Percentiles rank a stretch among this genome's conserved stretches.
Conservation (phyloP, 441 rosid genomes). For the Pelargonium myrrhifolium region DNA sequence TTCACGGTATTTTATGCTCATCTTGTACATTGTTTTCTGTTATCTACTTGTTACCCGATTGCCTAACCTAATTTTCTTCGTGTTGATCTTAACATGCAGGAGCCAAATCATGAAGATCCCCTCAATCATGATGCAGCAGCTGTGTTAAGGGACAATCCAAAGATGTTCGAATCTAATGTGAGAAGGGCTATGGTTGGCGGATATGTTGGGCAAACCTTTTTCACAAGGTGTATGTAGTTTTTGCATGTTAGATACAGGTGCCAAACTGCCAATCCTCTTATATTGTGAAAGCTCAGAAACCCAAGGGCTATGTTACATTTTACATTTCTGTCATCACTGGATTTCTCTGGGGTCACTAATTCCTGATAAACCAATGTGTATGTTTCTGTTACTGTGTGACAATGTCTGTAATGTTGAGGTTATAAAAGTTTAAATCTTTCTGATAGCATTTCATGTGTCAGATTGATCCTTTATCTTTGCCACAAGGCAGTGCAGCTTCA, state of each 20-base stretch:
- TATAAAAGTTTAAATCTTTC: no score
- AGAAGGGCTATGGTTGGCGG: slow-evolving; percentile 86
- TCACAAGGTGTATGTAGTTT: slow-evolving; percentile 61
- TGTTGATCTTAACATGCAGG: slow-evolving; percentile 30
- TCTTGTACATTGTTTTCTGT: background rate
- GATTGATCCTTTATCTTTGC: no score
- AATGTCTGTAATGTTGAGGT: no score
- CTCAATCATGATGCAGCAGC: slow-evolving; percentile 89
- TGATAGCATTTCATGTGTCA: no score
- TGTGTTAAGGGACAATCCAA: slow-evolving; percentile 73
- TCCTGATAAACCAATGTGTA: no score
- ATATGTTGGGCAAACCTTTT: slow-evolving; percentile 63
- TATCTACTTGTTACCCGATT: slow-evolving; percentile 6
- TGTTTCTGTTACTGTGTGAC: no score
- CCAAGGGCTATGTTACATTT: no score
- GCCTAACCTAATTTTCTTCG: background rate
- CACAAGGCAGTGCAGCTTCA: no score
- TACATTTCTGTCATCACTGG: no score
- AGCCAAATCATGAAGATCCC: slow-evolving; percentile 86
- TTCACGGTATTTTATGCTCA: slow-evolving; percentile 50
- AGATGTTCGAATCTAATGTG: slow-evolving; percentile 65
- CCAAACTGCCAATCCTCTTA: no score
- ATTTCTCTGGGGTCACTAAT: no score
- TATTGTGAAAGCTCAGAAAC: no score
- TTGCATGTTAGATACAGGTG: slow-evolving; percentile 1